Base-by-base conservation (phyloP, 176 grass and related monocot species). In the Aegilops umbellulata region DNA sequence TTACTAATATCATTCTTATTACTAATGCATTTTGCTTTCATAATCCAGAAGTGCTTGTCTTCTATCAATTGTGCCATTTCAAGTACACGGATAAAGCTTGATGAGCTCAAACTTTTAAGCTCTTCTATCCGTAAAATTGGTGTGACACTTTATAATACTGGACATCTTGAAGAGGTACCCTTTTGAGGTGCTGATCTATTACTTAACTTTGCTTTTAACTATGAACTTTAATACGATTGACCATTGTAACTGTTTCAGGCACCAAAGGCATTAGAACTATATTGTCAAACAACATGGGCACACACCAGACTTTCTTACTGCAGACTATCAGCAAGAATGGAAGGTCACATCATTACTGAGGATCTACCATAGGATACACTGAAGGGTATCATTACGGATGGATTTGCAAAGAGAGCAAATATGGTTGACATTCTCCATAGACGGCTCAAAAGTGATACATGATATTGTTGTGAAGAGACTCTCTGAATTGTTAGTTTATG, bases 381-480 rank as follows among this genome's bases (percentile, higher is more conserved):
- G 15, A 86, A 88, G 39, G 92, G 91, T 76, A 82, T 42, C 10
- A 82, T 92, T 78, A 78, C 53, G 30, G 90, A 92, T 87, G 88
- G 70, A 81, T 90, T 90, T 61, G 8, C 64, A 83, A 89, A 80
- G 63, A 87, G 90, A 19, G 29, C 63, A 8, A 87, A 64, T 29
- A 91, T 97, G 70, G 77, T 89, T 80, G 76, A 89, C 14, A 62
- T 60, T 83, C 78, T 94, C 9, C 36, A 86, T 27, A 94, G 86
- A 88, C 91, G 91, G 78, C 20, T 49, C 84, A 30, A 88, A 74
- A 66, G 79, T 35, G 15, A 85, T 80, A 46, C 26, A 38, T 78
- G 82, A 85, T 77, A 71, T 93, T 77, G 49, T 91, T 87, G 85
- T 65, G 19, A 77, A 68, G 76, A 95, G 86, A 77, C 85, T 97